These are phyloP conservation scores for Tuber melanosporum DNA, from an alignment of 495 filamentous ascomycete species.

Conservation along the genomic window DNA sequence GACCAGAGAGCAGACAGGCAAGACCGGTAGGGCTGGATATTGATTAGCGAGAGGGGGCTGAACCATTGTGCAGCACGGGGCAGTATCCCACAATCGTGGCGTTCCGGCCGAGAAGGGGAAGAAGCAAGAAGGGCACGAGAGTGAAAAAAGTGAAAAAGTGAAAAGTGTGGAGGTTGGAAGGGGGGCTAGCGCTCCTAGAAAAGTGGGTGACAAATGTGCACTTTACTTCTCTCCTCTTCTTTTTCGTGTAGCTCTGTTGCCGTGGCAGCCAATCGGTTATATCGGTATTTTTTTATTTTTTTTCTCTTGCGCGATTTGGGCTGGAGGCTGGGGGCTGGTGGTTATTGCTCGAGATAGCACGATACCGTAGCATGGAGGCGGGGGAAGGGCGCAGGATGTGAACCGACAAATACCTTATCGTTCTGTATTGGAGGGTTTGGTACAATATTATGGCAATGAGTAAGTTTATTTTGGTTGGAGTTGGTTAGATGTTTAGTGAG, in stretches of 20 bases:
- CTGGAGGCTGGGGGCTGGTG: not conserved
- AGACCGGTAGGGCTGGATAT: not conserved
- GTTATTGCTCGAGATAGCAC: too few relatives aligned
- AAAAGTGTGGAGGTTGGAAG: not conserved
- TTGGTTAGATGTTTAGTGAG: not conserved
- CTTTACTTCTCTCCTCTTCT: not conserved
- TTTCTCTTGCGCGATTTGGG: not conserved
- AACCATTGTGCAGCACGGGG: not conserved
- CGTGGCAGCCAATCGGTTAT: not conserved
- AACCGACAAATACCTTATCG: not conserved
- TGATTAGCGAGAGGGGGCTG: not conserved
- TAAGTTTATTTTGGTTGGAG: too few relatives aligned
- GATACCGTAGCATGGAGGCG: not conserved
- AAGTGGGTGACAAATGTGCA: not conserved
- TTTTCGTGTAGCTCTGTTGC: not conserved
- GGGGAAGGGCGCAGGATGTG: not conserved
- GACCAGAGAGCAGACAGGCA: not conserved
- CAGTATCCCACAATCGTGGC: not conserved
- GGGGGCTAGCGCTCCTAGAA: not conserved
- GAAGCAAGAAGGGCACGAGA: not conserved
- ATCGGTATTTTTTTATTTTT: not conserved
- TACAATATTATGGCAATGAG: not conserved
- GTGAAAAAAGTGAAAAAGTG: not conserved
- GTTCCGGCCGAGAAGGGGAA: not conserved
- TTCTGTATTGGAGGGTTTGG: not conserved